phyloP scores from a whole-genome alignment of 768 basidiomycete genomes.

The Bullera alba region DNA sequence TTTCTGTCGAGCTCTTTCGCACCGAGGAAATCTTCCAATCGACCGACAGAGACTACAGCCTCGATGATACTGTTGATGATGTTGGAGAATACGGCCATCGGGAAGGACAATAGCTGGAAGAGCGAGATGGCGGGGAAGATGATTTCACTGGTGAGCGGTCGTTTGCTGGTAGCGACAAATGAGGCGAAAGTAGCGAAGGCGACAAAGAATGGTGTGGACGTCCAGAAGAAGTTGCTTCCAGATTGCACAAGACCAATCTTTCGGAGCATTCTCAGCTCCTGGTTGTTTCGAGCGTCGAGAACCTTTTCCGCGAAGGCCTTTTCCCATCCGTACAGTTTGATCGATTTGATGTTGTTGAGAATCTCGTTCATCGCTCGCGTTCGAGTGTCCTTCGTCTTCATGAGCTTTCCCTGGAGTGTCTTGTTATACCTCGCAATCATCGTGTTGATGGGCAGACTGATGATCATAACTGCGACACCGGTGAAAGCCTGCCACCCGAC shows the following conservation, averaged over 20 bases:
- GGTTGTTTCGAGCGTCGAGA: conserved; percentile 53
- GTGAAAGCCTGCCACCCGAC: conserved; percentile 88
- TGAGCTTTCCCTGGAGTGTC: conserved; percentile 72
- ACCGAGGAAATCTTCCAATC: conserved; percentile 66
- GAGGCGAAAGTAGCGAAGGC: conserved; percentile 47
- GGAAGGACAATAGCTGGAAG: conserved; percentile 42
- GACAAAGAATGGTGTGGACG: conserved; percentile 43
- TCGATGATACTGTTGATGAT: conserved; percentile 64
- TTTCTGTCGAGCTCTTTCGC: conserved; percentile 75
- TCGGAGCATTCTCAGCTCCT: conserved; percentile 60
- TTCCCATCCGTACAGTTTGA: conserved; percentile 77
- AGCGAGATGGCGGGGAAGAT: conserved; percentile 90
- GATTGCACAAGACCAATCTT: conserved; percentile 68
- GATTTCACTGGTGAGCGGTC: conserved; percentile 75
- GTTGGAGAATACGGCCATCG: conserved; percentile 45
- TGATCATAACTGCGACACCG: conserved; percentile 77
- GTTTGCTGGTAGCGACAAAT: conserved; percentile 45
- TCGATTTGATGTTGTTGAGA: conserved; percentile 80
- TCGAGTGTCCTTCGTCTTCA: conserved; percentile 74
- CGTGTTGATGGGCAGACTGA: conserved; percentile 54
- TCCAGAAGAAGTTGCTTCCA: conserved; percentile 50
- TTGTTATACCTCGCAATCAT: conserved; percentile 35
- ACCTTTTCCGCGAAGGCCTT: conserved; percentile 75
- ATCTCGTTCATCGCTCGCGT: conserved; percentile 77
- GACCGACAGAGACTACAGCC: conserved; percentile 72